Evolutionary conservation across 2,329 filamentous ascomycete genomes (phyloP).

Genomic region (Fusarium annulatum): DNA sequence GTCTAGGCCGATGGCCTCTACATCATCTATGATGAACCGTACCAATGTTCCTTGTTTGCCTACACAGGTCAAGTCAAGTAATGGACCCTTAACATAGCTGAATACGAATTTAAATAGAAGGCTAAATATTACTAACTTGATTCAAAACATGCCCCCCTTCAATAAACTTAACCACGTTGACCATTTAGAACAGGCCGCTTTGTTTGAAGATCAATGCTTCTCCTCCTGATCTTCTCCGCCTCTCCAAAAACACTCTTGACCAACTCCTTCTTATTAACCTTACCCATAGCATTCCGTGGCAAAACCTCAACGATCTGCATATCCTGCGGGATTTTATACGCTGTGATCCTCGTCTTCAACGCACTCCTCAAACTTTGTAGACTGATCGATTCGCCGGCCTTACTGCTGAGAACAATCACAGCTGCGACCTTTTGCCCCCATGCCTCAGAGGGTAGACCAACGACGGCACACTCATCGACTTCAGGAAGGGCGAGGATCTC

Average conservation of each 20-base stretch:
- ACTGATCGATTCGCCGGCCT: slow-evolving; percentile 72
- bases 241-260: slow-evolving; percentile 65
- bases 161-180: background rate
- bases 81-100: too few relatives aligned
- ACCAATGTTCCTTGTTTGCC: accelerated
- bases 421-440: slow-evolving; percentile 98
- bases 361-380: slow-evolving; percentile 76
- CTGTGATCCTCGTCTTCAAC: slow-evolving; percentile 78
- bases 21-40: accelerated
- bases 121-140: too few relatives aligned
- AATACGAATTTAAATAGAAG: background rate
- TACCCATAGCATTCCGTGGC: slow-evolving; percentile 96
- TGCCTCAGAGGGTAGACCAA: slow-evolving; percentile 84
- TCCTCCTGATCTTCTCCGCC: slow-evolving; percentile 1
- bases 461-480: slow-evolving; percentile 85
- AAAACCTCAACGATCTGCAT: slow-evolving; percentile 83
- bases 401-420: slow-evolving; percentile 77
- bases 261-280: slow-evolving; percentile 79
- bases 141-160: too few relatives aligned
- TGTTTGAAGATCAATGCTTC: background rate
- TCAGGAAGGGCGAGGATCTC: slow-evolving; percentile 86
- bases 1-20: accelerated
- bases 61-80: accelerated
- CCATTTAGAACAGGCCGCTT: background rate
- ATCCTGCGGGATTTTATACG: slow-evolving; percentile 94